Evolutionary conservation across 2,329 filamentous ascomycete species (phyloP), one percentile per base, ranked within the genome.

Genomic region (Cercospora sp.): DNA sequence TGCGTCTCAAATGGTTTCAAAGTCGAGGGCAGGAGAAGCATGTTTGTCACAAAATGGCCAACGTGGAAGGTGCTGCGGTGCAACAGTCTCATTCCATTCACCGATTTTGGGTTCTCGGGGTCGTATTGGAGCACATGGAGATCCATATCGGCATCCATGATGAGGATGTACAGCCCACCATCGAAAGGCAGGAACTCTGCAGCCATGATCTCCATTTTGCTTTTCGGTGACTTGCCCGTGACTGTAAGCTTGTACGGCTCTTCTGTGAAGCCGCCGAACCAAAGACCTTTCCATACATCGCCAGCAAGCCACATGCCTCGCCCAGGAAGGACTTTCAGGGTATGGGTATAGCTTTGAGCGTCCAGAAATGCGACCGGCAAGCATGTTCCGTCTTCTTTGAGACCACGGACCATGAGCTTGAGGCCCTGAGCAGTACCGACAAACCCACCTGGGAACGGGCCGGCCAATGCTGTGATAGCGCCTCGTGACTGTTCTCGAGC

Each of bases 361-460:
- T 99, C 95, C 85, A 99, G 91, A 77, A 99, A 99, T 0, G 95
- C 95, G 3, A 99, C 94, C 0, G 95, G 95, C 0, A 98, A 84
- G 63, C 98, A 86, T 1, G 91, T 93, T 0, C 94, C 93, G 77
- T 99, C 95, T 79, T 99, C 95, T 78, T 97, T 97, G 3, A 99
- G 85, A 48, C 95, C 95, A 68, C 95, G 87, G 1, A 99, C 93
- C 91, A 99, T 96, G 78, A 93, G 94, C 80, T 99, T 99, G 76
- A 97, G 94, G 0, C 95, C 95, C 77, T 99, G 95, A 0, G 94
- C 93, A 91, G 91, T 69, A 95, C 89, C 85, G 96, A 89, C 73
- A 94, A 93, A 1, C 91, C 95, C 79, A 26, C 75, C 74, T 95
- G 93, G 0, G 90, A 93, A 51, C 92, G 94, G 64, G 6, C 67